These are phyloP conservation scores for Fusarium sp. DNA, from an alignment of 2,329 filamentous ascomycete genomes.

Conservation along the genomic window DNA sequence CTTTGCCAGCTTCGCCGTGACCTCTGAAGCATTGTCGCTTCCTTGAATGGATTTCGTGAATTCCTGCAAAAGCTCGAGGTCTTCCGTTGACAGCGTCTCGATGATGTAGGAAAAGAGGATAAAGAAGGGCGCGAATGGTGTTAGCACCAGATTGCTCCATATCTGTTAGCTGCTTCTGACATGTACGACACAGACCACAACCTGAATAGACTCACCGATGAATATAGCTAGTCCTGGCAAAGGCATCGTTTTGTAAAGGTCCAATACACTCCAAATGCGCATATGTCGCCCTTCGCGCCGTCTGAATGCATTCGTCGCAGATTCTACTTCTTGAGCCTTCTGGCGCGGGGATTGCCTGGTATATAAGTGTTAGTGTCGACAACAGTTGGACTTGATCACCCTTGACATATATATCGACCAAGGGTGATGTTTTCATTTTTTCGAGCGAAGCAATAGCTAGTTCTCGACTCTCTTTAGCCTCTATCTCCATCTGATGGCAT, in stretches of 20 bases:
- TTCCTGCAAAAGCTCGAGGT: conserved; percentile 66
- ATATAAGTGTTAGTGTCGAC: conserved; percentile 63
- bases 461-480: conserved; percentile 51
- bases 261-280: conserved; percentile 61
- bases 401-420: conserved; percentile 59
- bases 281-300: conserved; percentile 62
- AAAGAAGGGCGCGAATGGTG: conserved; percentile 70
- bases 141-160: conserved; percentile 63
- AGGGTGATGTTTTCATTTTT: conserved; percentile 53
- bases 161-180: conserved; percentile 10
- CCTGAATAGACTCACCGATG: conserved; percentile 58
- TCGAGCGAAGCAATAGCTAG: conserved; percentile 54
- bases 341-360: conserved; percentile 63
- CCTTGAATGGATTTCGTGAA: conserved; percentile 69
- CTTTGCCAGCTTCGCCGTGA: conserved; percentile 70
- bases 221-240: conserved; percentile 61
- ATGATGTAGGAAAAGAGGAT: conserved; percentile 69
- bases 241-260: conserved; percentile 54
- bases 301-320: conserved; percentile 61
- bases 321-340: conserved; percentile 58
- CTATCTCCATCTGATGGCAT: conserved; percentile 52
- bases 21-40: conserved; percentile 65
- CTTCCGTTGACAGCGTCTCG: conserved; percentile 63
- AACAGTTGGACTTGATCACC: conserved; percentile 62
- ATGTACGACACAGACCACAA: accelerated